phyloP scores from a whole-genome alignment of 495 filamentous ascomycete genomes.

The Rostrohypoxylon terebratum region DNA sequence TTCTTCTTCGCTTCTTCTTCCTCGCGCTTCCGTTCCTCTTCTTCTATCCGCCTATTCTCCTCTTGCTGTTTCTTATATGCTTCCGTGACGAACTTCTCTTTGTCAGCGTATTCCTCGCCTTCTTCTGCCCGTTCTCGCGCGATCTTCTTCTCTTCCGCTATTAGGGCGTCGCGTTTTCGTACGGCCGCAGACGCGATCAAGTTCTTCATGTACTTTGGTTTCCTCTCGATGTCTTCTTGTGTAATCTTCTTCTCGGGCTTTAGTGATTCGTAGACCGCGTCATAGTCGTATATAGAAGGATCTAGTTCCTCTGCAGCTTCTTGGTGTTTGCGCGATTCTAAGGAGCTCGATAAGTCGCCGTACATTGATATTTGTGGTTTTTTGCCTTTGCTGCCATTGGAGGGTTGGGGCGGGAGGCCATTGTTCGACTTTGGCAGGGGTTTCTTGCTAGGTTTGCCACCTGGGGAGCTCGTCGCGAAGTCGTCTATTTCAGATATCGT shows the following conservation, averaged over 20 bases:
- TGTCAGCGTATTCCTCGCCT: constrained; percentile 93
- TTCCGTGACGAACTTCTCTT: constrained; percentile 96
- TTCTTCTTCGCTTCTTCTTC: constrained; percentile 75
- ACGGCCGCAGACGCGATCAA: constrained; percentile 83
- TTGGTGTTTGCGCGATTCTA: constrained; percentile 66
- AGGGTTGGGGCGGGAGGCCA: constrained; percentile 37
- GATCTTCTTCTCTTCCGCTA: constrained; percentile 88
- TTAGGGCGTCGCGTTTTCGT: constrained; percentile 87
- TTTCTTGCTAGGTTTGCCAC: constrained; percentile 37
- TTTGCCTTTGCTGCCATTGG: constrained; percentile 52
- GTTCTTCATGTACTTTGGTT: constrained; percentile 85
- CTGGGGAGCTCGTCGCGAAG: constrained; percentile 29
- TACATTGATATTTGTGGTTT: constrained; percentile 55
- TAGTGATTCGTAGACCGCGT: constrained; percentile 75
- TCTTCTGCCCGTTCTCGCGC: constrained; percentile 90
- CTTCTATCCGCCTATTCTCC: constrained; percentile 80
- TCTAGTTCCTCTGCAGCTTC: constrained; percentile 70
- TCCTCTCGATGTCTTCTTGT: constrained; percentile 60
- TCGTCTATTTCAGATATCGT: constrained; percentile 53
- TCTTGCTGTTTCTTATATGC: constrained; percentile 95
- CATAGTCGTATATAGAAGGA: constrained; percentile 81
- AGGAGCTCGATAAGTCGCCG: constrained; percentile 66
- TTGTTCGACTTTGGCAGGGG: constrained; percentile 42
- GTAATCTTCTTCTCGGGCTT: constrained; percentile 58
- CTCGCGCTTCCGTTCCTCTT: constrained; percentile 80